These are phyloP conservation scores for Dichomitus squalens DNA, from an alignment of 1,284 basidiomycete genomes.

Conservation along the genomic window DNA sequence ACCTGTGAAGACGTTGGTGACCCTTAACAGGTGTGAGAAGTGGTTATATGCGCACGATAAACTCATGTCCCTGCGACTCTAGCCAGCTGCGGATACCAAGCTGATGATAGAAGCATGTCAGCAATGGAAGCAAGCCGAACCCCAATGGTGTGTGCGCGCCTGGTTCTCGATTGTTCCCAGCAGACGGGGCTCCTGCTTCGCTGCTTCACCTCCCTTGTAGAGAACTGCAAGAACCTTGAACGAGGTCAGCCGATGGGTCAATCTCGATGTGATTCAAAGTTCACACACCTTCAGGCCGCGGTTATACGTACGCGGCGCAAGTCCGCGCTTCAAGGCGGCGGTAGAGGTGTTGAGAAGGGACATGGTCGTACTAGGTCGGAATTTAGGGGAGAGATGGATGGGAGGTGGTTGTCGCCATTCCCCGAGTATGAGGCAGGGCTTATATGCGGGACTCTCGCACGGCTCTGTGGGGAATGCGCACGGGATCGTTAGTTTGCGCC, in stretches of 20 bases:
- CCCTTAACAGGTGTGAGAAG: background rate
- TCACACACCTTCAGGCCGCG: constrained; percentile 26
- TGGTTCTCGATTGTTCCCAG: constrained; percentile 91
- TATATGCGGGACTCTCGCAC: background rate
- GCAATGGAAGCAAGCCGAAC: constrained; percentile 8
- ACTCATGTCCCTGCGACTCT: constrained; percentile 78
- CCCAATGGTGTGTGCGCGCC: constrained; percentile 36
- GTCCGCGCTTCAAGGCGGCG: constrained; percentile 13
- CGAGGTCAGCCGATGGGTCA: background rate
- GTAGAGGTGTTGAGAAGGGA: constrained; percentile 16
- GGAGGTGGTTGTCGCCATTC: background rate
- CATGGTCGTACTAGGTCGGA: background rate
- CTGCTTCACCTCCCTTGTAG: constrained; percentile 75
- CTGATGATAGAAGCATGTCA: constrained; percentile 35
- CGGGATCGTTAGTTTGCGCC: background rate
- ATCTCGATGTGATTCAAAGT: too few relatives aligned
- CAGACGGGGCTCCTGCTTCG: constrained; percentile 80
- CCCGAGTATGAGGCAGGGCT: background rate
- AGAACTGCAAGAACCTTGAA: constrained; percentile 80
- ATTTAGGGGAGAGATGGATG: background rate
- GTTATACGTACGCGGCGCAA: constrained; percentile 1
- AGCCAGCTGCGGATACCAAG: constrained; percentile 78
- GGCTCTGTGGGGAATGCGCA: background rate
- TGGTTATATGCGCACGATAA: constrained; percentile 45
- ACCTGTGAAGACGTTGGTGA: constrained; percentile 50